These are phyloP conservation scores for Calycina herbarum DNA, from an alignment of 2,329 filamentous ascomycete species.

Conservation along the genomic window DNA sequence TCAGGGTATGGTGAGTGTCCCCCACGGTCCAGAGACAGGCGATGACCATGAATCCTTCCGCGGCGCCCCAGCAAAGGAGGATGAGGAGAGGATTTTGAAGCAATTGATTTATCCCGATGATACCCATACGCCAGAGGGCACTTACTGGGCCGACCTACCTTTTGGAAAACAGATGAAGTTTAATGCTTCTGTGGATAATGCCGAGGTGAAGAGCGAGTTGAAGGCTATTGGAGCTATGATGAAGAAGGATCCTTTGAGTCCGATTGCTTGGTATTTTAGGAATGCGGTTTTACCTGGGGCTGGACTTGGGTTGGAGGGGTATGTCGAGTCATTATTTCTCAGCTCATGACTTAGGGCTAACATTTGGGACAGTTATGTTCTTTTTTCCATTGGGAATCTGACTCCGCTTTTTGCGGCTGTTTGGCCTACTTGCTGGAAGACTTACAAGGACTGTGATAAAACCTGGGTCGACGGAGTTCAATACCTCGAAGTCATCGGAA, in stretches of 20 bases:
- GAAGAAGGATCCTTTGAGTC: constrained; percentile 82
- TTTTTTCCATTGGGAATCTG: constrained; percentile 96
- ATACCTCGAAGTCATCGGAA: constrained; percentile 91
- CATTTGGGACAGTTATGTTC: constrained; percentile 66
- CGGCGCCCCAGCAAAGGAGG: constrained; percentile 17
- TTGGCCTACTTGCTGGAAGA: constrained; percentile 78
- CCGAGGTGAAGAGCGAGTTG: constrained; percentile 70
- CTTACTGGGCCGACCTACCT: constrained; percentile 91
- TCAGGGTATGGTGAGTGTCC: constrained; percentile 29
- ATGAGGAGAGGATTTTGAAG: constrained; percentile 67
- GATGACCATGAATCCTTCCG: constrained; percentile 30
- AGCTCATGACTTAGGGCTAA: constrained; percentile 16
- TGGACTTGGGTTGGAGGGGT: constrained; percentile 85
- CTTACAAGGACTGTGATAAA: constrained; percentile 63
- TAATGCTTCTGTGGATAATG: constrained; percentile 69
- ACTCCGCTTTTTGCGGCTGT: constrained; percentile 75
- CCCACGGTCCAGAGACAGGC: constrained; percentile 38
- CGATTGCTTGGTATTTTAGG: constrained; percentile 81
- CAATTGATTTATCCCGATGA: constrained; percentile 85
- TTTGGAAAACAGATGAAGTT: constrained; percentile 70
- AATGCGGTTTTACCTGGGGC: constrained; percentile 92
- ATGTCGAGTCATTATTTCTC: constrained; percentile 28
- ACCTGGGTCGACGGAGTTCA: constrained; percentile 84
- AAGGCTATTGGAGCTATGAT: constrained; percentile 71
- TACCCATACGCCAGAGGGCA: constrained; percentile 76